Evolutionary conservation across 495 filamentous ascomycete species (phyloP).

Genomic region (Podospora australis): DNA sequence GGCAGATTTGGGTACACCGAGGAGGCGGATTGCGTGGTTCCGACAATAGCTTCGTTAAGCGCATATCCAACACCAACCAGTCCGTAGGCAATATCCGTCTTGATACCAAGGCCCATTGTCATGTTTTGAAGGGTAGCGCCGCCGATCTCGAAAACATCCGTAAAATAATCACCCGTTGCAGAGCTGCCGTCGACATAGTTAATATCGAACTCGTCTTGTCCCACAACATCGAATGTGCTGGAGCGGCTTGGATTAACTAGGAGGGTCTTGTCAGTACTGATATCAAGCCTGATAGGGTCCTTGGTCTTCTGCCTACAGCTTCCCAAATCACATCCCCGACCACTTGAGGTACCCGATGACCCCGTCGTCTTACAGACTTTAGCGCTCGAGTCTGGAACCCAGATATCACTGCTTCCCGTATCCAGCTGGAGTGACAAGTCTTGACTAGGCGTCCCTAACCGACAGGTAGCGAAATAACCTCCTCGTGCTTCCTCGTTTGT

Average conservation of each 20-base stretch:
- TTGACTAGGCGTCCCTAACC: slow-evolving; percentile 65
- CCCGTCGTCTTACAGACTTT: slow-evolving; percentile 44
- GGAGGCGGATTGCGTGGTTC: slow-evolving; percentile 24
- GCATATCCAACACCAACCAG: slow-evolving; percentile 86
- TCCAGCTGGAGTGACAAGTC: slow-evolving; percentile 64
- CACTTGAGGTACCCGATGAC: too few species aligned
- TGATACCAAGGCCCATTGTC: slow-evolving; percentile 77
- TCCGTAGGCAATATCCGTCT: slow-evolving; percentile 64
- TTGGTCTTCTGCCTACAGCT: slow-evolving; percentile 42
- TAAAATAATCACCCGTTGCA: slow-evolving; percentile 73
- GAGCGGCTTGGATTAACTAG: slow-evolving; percentile 59
- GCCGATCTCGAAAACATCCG: slow-evolving; percentile 69
- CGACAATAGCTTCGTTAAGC: slow-evolving; percentile 68
- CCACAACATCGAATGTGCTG: slow-evolving; percentile 60
- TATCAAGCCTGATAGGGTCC: too few species aligned
- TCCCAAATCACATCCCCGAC: slow-evolving; percentile 39
- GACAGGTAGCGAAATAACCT: slow-evolving; percentile 65
- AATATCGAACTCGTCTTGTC: slow-evolving; percentile 68
- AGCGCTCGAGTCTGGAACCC: slow-evolving; percentile 63
- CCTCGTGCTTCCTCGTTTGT: slow-evolving; percentile 37
- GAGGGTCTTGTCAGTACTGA: too few species aligned
- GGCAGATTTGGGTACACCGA: slow-evolving; percentile 73
- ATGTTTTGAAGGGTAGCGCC: slow-evolving; percentile 57
- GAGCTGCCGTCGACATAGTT: slow-evolving; percentile 77
- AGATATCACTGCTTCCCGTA: slow-evolving; percentile 86